Evolutionary conservation across 331 rosid genomes (phyloP).

Genomic region (Acacia pycnantha): DNA sequence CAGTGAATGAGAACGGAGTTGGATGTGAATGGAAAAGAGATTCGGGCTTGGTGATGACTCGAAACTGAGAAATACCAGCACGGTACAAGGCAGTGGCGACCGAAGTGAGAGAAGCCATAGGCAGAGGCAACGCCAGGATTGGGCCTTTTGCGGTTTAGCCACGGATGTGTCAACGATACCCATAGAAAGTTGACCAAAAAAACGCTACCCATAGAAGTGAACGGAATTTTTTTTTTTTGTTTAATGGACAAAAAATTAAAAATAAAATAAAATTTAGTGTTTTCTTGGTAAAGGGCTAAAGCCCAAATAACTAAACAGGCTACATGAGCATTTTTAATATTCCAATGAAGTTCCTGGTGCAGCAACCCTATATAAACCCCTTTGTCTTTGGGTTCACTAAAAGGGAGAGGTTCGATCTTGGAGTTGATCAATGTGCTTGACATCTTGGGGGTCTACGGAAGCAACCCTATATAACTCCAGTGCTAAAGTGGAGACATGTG

Average conservation of each 20-base stretch:
- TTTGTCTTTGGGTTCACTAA: too few species aligned
- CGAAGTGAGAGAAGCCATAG: slow-evolving; percentile 46
- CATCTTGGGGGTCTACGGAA: too few species aligned
- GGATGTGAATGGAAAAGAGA: slow-evolving; percentile 3
- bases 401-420: too few species aligned
- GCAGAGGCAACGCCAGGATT: neutral
- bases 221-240: too few species aligned
- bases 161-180: neutral
- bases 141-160: neutral
- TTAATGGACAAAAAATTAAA: too few species aligned
- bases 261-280: neutral
- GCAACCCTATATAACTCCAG: too few species aligned
- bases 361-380: too few species aligned
- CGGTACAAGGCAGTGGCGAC: slow-evolving; percentile 37
- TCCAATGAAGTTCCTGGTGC: neutral
- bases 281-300: neutral
- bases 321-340: too few species aligned
- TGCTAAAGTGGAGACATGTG: too few species aligned
- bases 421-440: too few species aligned
- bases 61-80: slow-evolving; percentile 37
- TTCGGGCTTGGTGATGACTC: slow-evolving; percentile 37
- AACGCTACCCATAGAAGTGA: neutral
- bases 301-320: neutral
- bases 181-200: neutral
- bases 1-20: slow-evolving; percentile 36